Conservation (phyloP, 1,284 basidiomycete species). For the Albatrellus sp. region DNA sequence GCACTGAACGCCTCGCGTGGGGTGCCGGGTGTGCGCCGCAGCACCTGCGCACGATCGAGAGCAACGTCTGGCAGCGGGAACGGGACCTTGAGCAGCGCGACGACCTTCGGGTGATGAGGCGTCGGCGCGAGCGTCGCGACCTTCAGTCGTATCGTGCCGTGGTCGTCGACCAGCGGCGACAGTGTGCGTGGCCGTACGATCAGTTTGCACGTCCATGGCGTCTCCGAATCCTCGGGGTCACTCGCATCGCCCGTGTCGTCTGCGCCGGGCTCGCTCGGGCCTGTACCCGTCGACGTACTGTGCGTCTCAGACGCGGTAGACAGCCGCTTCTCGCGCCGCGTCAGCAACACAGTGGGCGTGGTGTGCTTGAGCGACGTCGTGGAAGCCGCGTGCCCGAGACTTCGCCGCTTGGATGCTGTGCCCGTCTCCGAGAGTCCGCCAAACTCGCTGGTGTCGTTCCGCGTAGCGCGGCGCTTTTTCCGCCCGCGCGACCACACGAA, state of each 20-base stretch:
- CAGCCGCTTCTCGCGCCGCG: conserved; percentile 8
- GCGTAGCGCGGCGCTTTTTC: conserved; percentile 18
- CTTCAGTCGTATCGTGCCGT: conserved; percentile 28
- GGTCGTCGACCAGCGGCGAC: conserved; percentile 4
- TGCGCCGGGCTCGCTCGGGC: not conserved
- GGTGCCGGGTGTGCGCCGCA: conserved; percentile 35
- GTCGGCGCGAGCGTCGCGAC: conserved; percentile 81
- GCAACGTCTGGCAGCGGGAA: conserved; percentile 73
- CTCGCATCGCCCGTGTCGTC: conserved; percentile 52
- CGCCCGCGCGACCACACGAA: conserved; percentile 64
- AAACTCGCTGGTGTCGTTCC: conserved; percentile 2
- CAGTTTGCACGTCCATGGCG: conserved; percentile 83
- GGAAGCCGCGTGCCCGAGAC: conserved; percentile 13
- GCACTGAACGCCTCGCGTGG: conserved; percentile 25
- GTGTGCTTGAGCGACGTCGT: conserved; percentile 13
- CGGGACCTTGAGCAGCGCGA: conserved; percentile 83
- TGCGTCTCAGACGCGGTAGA: conserved; percentile 8
- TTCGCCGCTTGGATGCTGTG: conserved; percentile 7
- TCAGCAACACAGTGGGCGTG: not conserved
- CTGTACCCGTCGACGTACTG: conserved; percentile 9
- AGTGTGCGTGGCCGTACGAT: conserved; percentile 25
- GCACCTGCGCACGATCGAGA: conserved; percentile 41
- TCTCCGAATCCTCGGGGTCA: conserved; percentile 92
- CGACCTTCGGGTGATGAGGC: conserved; percentile 93
- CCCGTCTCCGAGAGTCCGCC: not conserved